These are phyloP conservation scores for Apiospora arundinis DNA, from an alignment of 2,329 filamentous ascomycete species.

Conservation along the genomic window DNA sequence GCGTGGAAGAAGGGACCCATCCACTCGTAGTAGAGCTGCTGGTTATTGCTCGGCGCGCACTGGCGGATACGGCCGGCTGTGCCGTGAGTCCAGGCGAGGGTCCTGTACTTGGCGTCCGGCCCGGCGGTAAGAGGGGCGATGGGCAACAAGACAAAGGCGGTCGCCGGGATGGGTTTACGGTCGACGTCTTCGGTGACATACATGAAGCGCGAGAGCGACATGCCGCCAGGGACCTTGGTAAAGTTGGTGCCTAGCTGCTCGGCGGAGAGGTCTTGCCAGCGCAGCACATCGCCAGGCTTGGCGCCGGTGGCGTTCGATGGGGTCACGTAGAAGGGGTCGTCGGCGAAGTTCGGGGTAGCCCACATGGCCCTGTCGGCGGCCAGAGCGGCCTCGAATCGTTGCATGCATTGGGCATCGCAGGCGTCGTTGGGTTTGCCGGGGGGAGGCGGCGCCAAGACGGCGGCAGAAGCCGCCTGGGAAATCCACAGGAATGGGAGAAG, in stretches of 20 bases:
- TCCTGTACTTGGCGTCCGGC: conserved; percentile 8
- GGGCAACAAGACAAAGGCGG: conserved; percentile 28
- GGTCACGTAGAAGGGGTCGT: conserved; percentile 27
- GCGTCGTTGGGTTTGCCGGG: not conserved
- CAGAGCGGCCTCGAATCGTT: conserved; percentile 18
- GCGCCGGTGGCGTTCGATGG: conserved; percentile 26
- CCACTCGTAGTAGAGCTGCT: conserved; percentile 33
- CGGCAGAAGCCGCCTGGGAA: not conserved
- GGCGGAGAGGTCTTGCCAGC: conserved; percentile 28
- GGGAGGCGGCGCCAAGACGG: not conserved
- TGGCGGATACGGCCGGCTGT: conserved; percentile 31
- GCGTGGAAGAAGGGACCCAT: conserved; percentile 31
- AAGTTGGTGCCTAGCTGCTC: conserved; percentile 25
- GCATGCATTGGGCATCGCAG: conserved; percentile 23
- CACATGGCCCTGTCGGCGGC: conserved; percentile 21
- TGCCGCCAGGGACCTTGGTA: conserved; percentile 26
- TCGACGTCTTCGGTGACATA: conserved; percentile 31
- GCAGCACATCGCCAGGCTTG: conserved; percentile 28
- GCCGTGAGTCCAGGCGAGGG: conserved; percentile 36
- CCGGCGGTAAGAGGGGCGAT: not conserved
- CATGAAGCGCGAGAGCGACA: conserved; percentile 27
- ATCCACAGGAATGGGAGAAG: not conserved
- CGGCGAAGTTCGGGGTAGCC: conserved; percentile 21
- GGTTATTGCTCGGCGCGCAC: conserved; percentile 35
- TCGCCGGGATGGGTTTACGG: conserved; percentile 27